Conservation (phyloP, 441 rosid species). For the Rhodomyrtus psidioides region DNA sequence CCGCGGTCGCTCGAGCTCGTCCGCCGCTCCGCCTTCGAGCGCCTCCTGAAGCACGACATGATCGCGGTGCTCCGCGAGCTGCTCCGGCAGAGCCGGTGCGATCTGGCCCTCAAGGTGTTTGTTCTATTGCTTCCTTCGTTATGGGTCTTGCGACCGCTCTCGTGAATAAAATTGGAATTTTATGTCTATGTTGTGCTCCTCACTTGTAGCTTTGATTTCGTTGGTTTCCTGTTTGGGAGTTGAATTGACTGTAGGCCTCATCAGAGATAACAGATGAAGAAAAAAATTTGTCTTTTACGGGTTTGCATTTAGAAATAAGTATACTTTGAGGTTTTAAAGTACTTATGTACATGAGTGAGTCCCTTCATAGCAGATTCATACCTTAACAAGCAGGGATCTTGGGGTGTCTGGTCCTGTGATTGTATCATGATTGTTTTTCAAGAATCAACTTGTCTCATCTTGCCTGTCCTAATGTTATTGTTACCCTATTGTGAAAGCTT, state of each 20-base stretch:
- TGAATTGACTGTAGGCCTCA: neutral
- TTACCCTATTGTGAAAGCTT: neutral
- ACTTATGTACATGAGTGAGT: neutral
- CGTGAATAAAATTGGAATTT: neutral
- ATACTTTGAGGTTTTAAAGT: neutral
- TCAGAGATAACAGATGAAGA: neutral
- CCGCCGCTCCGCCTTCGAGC: constrained; percentile 43
- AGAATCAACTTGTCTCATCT: neutral
- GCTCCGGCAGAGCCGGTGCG: constrained; percentile 63
- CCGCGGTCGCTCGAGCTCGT: constrained; percentile 23
- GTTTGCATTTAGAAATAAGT: too few relatives aligned
- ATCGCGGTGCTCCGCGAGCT: constrained; percentile 79
- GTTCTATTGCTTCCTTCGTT: neutral
- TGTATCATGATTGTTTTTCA: neutral
- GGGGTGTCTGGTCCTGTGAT: neutral
- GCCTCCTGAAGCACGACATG: constrained; percentile 81
- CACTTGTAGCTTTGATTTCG: neutral
- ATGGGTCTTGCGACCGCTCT: neutral
- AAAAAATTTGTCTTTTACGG: too few relatives aligned
- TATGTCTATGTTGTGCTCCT: neutral
- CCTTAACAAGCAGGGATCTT: neutral
- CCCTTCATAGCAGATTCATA: neutral
- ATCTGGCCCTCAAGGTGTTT: constrained; percentile 46
- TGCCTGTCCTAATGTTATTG: neutral
- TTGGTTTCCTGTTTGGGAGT: neutral